Conservation (phyloP, 2,329 filamentous ascomycete species). For the Fusarium cyanostomum region DNA sequence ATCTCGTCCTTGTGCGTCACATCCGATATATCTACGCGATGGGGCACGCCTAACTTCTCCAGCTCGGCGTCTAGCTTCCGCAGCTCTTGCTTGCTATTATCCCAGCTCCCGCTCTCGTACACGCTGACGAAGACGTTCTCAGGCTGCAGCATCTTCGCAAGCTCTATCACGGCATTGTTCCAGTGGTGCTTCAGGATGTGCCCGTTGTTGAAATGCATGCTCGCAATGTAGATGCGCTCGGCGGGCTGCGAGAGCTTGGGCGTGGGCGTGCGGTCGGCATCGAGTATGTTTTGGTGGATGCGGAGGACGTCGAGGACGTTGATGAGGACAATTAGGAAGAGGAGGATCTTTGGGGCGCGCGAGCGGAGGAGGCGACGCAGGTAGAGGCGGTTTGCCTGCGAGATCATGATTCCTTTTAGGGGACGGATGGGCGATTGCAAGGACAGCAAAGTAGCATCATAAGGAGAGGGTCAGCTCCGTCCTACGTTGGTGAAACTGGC, state of each 20-base stretch:
- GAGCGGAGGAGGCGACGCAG: conserved; percentile 52
- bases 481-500: neutral
- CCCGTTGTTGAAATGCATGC: conserved; percentile 75
- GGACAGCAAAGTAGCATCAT: conserved; percentile 39
- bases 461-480: conserved; percentile 6
- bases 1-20: conserved; percentile 68
- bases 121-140: conserved; percentile 75
- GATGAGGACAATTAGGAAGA: conserved; percentile 49
- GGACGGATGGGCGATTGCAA: conserved; percentile 11
- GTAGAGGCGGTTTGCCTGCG: conserved; percentile 46
- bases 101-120: conserved; percentile 74
- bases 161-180: conserved; percentile 66
- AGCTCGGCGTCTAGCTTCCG: conserved; percentile 64
- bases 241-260: conserved; percentile 42
- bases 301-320: conserved; percentile 53
- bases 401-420: conserved; percentile 43
- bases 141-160: conserved; percentile 66
- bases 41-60: conserved; percentile 60
- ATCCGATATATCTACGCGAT: conserved; percentile 66
- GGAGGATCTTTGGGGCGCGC: conserved; percentile 47
- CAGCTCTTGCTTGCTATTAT: conserved; percentile 72
- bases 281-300: conserved; percentile 48
- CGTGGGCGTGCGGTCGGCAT: conserved; percentile 39
- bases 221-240: conserved; percentile 71
- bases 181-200: conserved; percentile 68